A percentile compares a stretch with the other conserved stretches of the same genome.
Conservation (phyloP, 139 green algal species). For the Desmodesmus armatus region DNA sequence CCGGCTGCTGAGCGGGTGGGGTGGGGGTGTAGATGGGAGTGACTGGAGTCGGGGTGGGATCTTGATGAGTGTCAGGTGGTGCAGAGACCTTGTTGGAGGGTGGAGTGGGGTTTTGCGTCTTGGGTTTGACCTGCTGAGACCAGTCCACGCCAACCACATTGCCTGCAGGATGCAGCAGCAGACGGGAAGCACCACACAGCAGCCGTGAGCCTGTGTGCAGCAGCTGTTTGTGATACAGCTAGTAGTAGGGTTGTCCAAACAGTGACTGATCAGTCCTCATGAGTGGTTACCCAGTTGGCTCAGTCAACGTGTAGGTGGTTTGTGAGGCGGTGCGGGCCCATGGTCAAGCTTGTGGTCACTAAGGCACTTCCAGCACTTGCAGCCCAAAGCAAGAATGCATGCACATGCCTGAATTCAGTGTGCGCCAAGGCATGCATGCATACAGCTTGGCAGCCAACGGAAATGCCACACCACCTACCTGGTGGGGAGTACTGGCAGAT, state of each 20-base stretch:
- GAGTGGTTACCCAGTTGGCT: too few relatives aligned
- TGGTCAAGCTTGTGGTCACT: background rate
- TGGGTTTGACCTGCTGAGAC: slow-evolving; percentile 20
- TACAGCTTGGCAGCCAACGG: background rate
- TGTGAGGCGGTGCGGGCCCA: background rate
- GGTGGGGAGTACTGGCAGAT: slow-evolving; percentile 32
- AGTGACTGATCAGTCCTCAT: background rate
- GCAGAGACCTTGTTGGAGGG: too few relatives aligned
- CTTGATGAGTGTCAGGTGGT: too few relatives aligned
- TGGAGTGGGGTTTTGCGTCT: too few relatives aligned
- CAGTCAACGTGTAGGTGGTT: background rate
- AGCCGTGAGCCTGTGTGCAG: background rate
- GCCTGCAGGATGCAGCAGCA: slow-evolving; percentile 23
- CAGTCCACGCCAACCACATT: slow-evolving; percentile 40
- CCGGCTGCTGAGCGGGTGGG: background rate
- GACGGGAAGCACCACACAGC: background rate
- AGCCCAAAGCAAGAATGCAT: background rate
- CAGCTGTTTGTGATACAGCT: background rate
- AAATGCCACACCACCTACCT: background rate
- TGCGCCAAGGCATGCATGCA: background rate
- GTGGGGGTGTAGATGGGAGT: too few relatives aligned
- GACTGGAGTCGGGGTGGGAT: too few relatives aligned
- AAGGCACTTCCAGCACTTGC: background rate
- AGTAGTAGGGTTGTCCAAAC: background rate
- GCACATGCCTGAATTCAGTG: background rate